These are phyloP conservation scores for Colletotrichum australisinense DNA, from an alignment of 2,329 filamentous ascomycete species.

Conservation along the genomic window DNA sequence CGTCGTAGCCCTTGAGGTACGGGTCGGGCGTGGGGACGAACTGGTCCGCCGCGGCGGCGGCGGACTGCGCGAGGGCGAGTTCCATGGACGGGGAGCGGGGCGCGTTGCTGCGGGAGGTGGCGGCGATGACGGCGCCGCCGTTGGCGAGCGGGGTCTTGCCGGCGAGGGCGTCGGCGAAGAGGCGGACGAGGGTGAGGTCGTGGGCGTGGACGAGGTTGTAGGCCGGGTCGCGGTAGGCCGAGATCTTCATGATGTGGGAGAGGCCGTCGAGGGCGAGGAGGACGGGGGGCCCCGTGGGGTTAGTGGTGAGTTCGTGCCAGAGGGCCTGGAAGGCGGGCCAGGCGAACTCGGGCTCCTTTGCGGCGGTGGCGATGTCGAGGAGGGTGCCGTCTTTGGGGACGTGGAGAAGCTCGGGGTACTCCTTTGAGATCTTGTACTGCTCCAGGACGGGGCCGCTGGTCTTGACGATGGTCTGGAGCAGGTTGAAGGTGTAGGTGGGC, in stretches of 20 bases:
- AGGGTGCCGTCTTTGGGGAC: constrained; percentile 74
- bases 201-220: constrained; percentile 85
- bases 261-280: constrained; percentile 84
- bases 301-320: constrained; percentile 77
- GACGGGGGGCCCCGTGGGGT: constrained; percentile 66
- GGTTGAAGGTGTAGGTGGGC: constrained; percentile 78
- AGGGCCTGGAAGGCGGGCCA: constrained; percentile 85
- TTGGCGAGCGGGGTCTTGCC: constrained; percentile 70
- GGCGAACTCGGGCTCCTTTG: constrained; percentile 80
- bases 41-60: constrained; percentile 53
- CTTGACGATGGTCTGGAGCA: constrained; percentile 78
- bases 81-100: constrained; percentile 75
- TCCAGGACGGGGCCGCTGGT: constrained; percentile 77
- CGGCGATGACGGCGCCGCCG: constrained; percentile 82
- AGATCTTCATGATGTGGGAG: constrained; percentile 82
- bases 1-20: constrained; percentile 67
- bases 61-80: constrained; percentile 70
- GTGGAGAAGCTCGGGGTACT: constrained; percentile 64
- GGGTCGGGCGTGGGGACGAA: constrained; percentile 59
- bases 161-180: constrained; percentile 79
- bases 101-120: constrained; percentile 78
- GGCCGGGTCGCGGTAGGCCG: constrained; percentile 78
- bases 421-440: constrained; percentile 55
- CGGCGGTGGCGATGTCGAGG: constrained; percentile 75
- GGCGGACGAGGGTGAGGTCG: constrained; percentile 80